Percentiles rank a stretch among this genome's conserved stretches.
Evolutionary conservation across 495 filamentous ascomycete species (phyloP).

Genomic region (Podospora conica): DNA sequence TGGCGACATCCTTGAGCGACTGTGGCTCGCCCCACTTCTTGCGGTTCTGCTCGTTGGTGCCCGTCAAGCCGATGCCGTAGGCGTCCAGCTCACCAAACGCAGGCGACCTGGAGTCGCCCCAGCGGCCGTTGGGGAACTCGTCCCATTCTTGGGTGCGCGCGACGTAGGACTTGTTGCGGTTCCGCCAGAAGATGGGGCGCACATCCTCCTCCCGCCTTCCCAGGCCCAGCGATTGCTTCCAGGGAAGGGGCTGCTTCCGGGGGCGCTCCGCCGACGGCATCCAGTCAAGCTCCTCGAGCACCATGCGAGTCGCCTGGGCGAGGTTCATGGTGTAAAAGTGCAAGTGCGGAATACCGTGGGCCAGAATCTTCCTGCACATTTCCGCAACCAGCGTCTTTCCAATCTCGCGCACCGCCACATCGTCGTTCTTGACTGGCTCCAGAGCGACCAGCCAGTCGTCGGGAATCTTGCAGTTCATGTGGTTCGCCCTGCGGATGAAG

Average conservation of each 20-base stretch:
- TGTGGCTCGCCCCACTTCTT: constrained; percentile 89
- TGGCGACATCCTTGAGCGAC: constrained; percentile 69
- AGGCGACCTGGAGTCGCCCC: constrained; percentile 95
- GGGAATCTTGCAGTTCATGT: constrained; percentile 80
- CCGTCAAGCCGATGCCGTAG: constrained; percentile 90
- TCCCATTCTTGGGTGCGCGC: constrained; percentile 97
- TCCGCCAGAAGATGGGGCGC: constrained; percentile 98
- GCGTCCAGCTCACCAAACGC: constrained; percentile 95
- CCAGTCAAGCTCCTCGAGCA: constrained; percentile 81
- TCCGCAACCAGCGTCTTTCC: constrained; percentile 87
- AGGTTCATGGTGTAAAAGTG: constrained; percentile 99
- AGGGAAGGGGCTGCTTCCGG: constrained; percentile 78
- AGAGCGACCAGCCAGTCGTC: constrained; percentile 71
- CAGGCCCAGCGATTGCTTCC: constrained; percentile 87
- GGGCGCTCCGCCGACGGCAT: constrained; percentile 69
- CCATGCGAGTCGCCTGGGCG: constrained; percentile 86
- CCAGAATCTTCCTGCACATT: constrained; percentile 79
- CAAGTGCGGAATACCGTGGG: constrained; percentile 75
- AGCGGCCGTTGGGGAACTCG: constrained; percentile 97
- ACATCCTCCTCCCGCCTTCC: constrained; percentile 91
- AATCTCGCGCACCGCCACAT: constrained; percentile 83
- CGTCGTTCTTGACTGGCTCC: constrained; percentile 94
- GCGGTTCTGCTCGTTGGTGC: constrained; percentile 94
- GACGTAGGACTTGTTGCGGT: constrained; percentile 92
- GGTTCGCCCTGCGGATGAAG: constrained; percentile 81